phyloP scores from a whole-genome alignment of 208 protist genomes.

The Crithidia sp. region DNA sequence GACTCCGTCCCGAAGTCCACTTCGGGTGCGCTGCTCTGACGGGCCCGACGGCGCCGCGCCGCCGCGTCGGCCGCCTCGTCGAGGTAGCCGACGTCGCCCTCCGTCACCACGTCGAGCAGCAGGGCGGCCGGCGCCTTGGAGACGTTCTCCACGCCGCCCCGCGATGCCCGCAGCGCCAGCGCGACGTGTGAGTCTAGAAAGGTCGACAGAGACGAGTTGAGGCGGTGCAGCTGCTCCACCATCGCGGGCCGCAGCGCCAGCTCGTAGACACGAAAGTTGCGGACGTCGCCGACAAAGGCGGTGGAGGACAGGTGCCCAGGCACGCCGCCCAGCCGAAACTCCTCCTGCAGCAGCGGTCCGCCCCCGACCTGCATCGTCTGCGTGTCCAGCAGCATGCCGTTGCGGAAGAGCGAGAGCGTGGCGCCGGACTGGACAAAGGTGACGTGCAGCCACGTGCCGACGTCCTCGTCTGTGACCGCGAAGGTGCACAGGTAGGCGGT shows the following conservation, averaged over 20 bases:
- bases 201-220: constrained; percentile 36
- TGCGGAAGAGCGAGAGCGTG: constrained; percentile 64
- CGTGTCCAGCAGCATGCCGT: constrained; percentile 59
- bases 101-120: constrained; percentile 39
- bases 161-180: constrained; percentile 39
- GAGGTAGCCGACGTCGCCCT: constrained; percentile 57
- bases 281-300: constrained; percentile 72
- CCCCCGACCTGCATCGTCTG: constrained; percentile 31
- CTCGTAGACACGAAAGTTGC: constrained; percentile 72
- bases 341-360: constrained; percentile 55
- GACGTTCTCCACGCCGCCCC: constrained; percentile 47
- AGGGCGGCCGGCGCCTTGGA: constrained; percentile 32
- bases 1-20: constrained; percentile 70
- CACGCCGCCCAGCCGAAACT: constrained; percentile 67
- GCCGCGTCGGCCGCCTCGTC: constrained; percentile 27
- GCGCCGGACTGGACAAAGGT: constrained; percentile 73
- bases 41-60: constrained; percentile 11
- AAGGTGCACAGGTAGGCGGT: constrained; percentile 23
- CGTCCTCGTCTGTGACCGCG: constrained; percentile 18
- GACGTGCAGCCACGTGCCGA: constrained; percentile 62
- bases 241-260: constrained; percentile 57
- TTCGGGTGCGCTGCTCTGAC: constrained; percentile 55
- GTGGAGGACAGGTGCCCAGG: constrained; percentile 38
- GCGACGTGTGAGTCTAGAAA: constrained; percentile 47
- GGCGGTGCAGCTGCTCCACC: constrained; percentile 53